Evolutionary conservation across 2,329 filamentous ascomycete species (phyloP).

Genomic region (Exophiala sideris): DNA sequence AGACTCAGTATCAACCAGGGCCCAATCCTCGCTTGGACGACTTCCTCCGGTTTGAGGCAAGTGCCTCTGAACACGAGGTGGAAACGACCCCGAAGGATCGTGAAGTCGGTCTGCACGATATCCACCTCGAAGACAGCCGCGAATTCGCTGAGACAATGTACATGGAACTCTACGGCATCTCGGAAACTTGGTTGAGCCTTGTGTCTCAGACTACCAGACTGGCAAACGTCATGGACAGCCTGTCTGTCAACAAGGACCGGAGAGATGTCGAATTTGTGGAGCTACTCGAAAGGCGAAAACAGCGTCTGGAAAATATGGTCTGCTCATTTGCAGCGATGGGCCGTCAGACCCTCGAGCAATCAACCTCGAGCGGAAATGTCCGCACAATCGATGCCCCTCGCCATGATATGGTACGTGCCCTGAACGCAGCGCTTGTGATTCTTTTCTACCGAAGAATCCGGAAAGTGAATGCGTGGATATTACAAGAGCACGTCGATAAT

Average conservation of each 20-base stretch:
- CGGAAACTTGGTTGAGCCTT: constrained; percentile 44
- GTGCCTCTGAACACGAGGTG: constrained; percentile 36
- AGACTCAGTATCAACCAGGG: constrained; percentile 16
- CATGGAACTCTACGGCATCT: constrained; percentile 42
- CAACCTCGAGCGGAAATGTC: constrained; percentile 14
- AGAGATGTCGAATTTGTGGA: constrained; percentile 30
- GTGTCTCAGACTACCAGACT: constrained; percentile 45
- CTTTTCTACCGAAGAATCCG: constrained; percentile 43
- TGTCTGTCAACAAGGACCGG: constrained; percentile 25
- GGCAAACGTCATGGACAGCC: constrained; percentile 37
- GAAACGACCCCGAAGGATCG: constrained; percentile 39
- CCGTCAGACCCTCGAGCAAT: not conserved
- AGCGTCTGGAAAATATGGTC: constrained; percentile 35
- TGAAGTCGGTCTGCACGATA: constrained; percentile 35
- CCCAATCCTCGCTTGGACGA: constrained; percentile 37
- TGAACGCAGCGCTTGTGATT: constrained; percentile 41
- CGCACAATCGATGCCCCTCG: constrained; percentile 24
- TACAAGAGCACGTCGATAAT: constrained; percentile 39
- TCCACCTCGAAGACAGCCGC: constrained; percentile 39
- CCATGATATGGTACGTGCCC: constrained; percentile 37
- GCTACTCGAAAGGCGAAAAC: constrained; percentile 30
- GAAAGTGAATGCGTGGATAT: constrained; percentile 37
- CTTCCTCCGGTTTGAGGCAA: constrained; percentile 38
- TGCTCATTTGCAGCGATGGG: constrained; percentile 32
- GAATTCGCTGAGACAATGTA: constrained; percentile 37